Base-by-base conservation (phyloP, 2,329 filamentous ascomycete species). In the Penicillium polonicum region DNA sequence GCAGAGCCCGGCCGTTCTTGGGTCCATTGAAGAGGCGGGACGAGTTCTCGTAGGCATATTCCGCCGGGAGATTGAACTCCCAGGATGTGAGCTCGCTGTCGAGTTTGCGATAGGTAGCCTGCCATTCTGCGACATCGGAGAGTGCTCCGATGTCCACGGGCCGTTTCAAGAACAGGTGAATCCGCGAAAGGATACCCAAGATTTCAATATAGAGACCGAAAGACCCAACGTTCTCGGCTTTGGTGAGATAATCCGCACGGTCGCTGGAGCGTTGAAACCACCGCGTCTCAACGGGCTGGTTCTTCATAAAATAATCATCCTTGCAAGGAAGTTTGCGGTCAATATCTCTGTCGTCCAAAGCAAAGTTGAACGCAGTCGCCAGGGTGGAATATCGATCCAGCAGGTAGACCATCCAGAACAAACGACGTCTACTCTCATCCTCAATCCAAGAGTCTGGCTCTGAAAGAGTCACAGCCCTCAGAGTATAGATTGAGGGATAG, bases 401-500 rank as follows among this genome's bases (percentile, higher is more conserved):
- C 13, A 96, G 78, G 70, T 96, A 97, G 12, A 96, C 87, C 87
- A 95, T 93, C 92, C 92, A 97, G 73, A 97, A 96, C 1, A 96
- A 79, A 27, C 92, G 82, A 29, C 92, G 83, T 29, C 92, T 82
- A 42, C 90, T 89, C 73, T 97, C 92, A 60, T 96, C 92, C 70
- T 96, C 92, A 55, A 96, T 88, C 74, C 92, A 96, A 60, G 91
- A 89, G 50, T 85, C 87, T 0, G 92, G 84, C 60, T 96, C 91
- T 0, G 91, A 89, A 0, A 96, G 79, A 3, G 93, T 87, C 79
- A 92, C 92, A 17, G 92, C 91, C 54, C 92, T 83, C 44, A 96
- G 79, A 0, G 92, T 96, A 71, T 95, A 96, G 46, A 96, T 96
- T 0, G 92, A 96, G 2, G 88, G 86, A 71, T 89, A 91, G 55